These are phyloP conservation scores for Fusarium sp. DNA, from an alignment of 2,329 filamentous ascomycete species.

Conservation along the genomic window DNA sequence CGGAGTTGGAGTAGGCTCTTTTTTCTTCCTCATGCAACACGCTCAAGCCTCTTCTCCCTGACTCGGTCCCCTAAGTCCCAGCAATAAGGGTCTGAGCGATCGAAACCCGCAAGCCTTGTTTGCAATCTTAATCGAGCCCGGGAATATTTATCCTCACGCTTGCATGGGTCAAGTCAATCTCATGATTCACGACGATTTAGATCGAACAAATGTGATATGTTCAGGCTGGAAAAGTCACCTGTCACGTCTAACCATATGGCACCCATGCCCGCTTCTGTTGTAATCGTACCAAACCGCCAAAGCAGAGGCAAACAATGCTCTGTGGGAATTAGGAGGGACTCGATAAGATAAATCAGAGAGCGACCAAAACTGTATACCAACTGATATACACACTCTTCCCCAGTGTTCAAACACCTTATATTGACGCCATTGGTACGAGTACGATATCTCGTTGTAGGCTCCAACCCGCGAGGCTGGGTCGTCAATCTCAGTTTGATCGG, in stretches of 20 bases:
- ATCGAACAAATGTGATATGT: neutral
- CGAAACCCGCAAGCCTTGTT: neutral
- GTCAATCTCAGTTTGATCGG: conserved; percentile 10
- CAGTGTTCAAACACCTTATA: neutral
- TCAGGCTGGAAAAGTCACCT: neutral
- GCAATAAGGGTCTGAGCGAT: neutral
- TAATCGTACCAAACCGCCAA: neutral
- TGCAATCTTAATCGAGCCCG: neutral
- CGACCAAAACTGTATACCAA: too few relatives aligned
- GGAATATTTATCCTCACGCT: conserved; percentile 1
- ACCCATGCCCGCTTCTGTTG: neutral
- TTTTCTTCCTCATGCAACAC: conserved; percentile 10
- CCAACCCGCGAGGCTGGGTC: neutral
- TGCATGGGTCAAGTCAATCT: neutral
- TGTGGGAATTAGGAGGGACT: too few relatives aligned
- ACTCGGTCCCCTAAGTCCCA: conserved; percentile 12
- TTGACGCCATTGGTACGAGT: neutral
- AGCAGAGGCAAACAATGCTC: too few relatives aligned
- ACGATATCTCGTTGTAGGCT: neutral
- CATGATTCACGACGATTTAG: neutral
- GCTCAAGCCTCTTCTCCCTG: conserved; percentile 23
- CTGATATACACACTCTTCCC: neutral
- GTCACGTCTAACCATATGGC: neutral
- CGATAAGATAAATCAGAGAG: too few relatives aligned
- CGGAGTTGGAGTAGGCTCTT: neutral